These are phyloP conservation scores for Dysphania ambrosioides DNA, from an alignment of 148 eudicot genomes.

Conservation along the genomic window DNA sequence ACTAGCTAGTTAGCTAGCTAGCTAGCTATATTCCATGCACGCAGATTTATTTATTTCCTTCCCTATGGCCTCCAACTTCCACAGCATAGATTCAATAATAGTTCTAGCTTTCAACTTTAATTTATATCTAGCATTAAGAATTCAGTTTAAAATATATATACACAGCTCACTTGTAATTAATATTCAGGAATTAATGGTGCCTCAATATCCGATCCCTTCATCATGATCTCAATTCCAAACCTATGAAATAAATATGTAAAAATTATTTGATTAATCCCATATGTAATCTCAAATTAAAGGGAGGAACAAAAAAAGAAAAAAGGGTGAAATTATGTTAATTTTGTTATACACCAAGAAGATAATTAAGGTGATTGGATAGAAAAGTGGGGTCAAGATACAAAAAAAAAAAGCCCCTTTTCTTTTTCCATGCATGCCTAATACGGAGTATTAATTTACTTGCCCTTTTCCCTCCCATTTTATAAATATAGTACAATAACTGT, in stretches of 20 bases:
- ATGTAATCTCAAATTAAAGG: not conserved
- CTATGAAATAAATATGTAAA: not conserved
- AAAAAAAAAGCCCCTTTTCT: constrained; percentile 24
- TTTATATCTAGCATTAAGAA: no score
- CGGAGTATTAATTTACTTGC: constrained; percentile 11
- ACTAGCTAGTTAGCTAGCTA: not conserved
- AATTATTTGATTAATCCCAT: not conserved
- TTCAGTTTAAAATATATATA: no score
- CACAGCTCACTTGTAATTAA: no score
- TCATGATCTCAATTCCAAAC: no score
- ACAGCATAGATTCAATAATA: not conserved
- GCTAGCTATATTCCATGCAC: not conserved
- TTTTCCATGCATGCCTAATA: constrained; percentile 8
- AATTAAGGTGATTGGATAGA: constrained; percentile 1
- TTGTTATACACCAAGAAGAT: constrained; percentile 13
- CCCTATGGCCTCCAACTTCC: no score
- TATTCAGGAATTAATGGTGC: not conserved
- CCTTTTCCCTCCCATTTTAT: not conserved
- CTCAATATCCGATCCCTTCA: not conserved
- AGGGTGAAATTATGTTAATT: constrained; percentile 1
- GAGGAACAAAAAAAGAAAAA: not conserved
- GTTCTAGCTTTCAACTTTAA: no score
- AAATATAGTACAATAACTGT: no score
- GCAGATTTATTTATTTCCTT: not conserved
- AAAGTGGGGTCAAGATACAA: constrained; percentile 25